These are phyloP conservation scores for Mortierella polycephala DNA, from an alignment of 371 early-diverging fungal species.

Conservation along the genomic window DNA sequence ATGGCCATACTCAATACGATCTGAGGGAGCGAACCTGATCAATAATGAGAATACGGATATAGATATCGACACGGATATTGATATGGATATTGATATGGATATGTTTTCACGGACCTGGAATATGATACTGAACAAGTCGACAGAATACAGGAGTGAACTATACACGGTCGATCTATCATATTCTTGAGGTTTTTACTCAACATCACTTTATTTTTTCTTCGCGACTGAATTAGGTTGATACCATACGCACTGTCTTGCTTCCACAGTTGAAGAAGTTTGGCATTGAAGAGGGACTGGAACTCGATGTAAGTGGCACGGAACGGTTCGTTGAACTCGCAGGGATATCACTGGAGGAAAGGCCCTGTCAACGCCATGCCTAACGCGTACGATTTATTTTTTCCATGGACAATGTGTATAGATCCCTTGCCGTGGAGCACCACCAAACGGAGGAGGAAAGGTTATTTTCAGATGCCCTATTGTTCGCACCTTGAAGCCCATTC, in stretches of 20 bases:
- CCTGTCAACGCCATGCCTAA: too few species aligned
- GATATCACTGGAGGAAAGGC: not conserved
- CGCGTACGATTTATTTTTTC: not conserved
- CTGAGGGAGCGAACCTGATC: too few species aligned
- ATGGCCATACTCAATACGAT: too few species aligned
- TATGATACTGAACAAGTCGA: too few species aligned
- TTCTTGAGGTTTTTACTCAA: not conserved
- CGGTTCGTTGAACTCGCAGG: too few species aligned
- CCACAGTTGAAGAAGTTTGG: constrained; percentile 89
- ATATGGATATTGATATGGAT: too few species aligned
- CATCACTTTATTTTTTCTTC: not conserved
- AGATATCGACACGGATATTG: too few species aligned
- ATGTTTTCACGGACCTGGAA: too few species aligned
- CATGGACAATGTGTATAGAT: constrained; percentile 60
- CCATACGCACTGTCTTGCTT: constrained; percentile 89
- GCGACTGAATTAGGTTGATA: constrained; percentile 75
- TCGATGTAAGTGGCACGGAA: constrained; percentile 66
- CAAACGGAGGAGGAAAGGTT: constrained; percentile 95
- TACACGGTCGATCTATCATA: too few species aligned
- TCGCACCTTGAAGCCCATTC: constrained; percentile 82
- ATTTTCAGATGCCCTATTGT: constrained; percentile 86
- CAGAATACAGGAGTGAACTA: too few species aligned
- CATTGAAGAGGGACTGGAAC: constrained; percentile 82
- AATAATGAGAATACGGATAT: too few species aligned
- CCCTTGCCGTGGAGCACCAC: constrained; percentile 93